A percentile compares a stretch with the other conserved stretches of the same genome.
Conservation (phyloP, 1,284 basidiomycete genomes). For the Pascua sp. region DNA sequence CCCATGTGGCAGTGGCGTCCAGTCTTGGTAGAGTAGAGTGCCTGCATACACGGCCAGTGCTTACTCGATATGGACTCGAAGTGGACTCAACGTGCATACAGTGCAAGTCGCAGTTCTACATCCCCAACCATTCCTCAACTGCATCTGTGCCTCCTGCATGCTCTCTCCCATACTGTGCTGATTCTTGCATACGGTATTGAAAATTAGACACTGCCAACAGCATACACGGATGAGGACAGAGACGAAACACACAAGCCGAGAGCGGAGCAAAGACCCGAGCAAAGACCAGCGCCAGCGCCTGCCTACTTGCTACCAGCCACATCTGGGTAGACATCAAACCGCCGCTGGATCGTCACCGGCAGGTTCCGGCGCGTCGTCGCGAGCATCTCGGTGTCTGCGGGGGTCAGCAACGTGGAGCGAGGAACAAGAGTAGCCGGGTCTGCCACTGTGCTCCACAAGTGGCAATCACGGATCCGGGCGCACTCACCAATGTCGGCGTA, state of each 20-base stretch:
- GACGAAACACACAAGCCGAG: background rate
- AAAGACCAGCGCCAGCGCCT: background rate
- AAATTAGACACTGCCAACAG: constrained; percentile 1
- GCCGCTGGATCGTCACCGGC: constrained; percentile 79
- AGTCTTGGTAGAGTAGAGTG: too few relatives aligned
- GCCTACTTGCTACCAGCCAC: constrained; percentile 47
- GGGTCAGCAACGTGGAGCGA: background rate
- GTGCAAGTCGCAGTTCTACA: too few relatives aligned
- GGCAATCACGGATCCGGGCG: background rate
- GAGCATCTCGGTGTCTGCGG: constrained; percentile 68
- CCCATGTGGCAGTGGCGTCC: too few relatives aligned
- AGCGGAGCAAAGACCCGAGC: background rate
- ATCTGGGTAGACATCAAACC: constrained; percentile 88
- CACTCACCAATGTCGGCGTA: constrained; percentile 73
- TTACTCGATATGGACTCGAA: too few relatives aligned
- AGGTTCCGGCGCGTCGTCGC: constrained; percentile 71
- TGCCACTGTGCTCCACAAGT: background rate
- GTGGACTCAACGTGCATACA: too few relatives aligned
- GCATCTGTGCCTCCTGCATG: too few relatives aligned
- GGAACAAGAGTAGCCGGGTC: background rate
- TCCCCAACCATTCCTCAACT: too few relatives aligned
- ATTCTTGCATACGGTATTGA: background rate
- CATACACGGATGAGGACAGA: background rate
- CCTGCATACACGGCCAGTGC: too few relatives aligned
- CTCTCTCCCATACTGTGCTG: too few relatives aligned